phyloP scores from a whole-genome alignment of 495 filamentous ascomycete genomes.

The Trichoderma orchidacearum region DNA sequence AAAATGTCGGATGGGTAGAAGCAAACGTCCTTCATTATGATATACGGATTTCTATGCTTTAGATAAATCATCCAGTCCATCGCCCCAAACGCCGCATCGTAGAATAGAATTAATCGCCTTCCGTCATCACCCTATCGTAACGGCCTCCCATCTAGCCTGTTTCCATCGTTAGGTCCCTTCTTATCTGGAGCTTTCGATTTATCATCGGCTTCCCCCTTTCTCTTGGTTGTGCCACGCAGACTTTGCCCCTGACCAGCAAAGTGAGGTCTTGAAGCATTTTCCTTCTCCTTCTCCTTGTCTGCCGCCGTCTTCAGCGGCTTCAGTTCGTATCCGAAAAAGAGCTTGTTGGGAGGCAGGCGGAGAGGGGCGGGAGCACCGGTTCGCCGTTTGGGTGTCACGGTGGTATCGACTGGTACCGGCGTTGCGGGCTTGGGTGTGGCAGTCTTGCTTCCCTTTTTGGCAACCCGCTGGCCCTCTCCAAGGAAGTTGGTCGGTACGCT shows the following conservation, averaged over 20 bases:
- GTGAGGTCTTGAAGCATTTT: conserved; percentile 49
- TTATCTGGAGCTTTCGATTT: conserved; percentile 22
- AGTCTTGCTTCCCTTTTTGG: conserved; percentile 67
- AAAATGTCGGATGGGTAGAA: too few species aligned
- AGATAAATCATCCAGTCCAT: neutral
- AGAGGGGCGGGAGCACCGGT: conserved; percentile 78
- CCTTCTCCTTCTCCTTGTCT: conserved; percentile 50
- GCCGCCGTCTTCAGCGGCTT: conserved; percentile 73
- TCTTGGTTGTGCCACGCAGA: conserved; percentile 52
- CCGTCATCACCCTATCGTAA: neutral
- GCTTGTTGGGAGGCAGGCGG: conserved; percentile 70
- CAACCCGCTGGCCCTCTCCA: conserved; percentile 60
- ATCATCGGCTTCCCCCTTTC: conserved; percentile 28
- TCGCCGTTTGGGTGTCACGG: conserved; percentile 28
- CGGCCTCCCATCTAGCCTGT: conserved; percentile 22
- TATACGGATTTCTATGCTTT: neutral
- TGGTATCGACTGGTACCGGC: conserved; percentile 55
- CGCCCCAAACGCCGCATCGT: neutral
- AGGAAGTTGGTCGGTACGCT: conserved; percentile 63
- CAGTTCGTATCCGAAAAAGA: conserved; percentile 93
- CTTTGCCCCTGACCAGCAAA: conserved; percentile 87
- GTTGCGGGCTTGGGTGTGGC: conserved; percentile 72
- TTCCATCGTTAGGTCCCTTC: conserved; percentile 16
- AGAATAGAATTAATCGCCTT: neutral
- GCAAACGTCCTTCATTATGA: too few species aligned